phyloP scores from a whole-genome alignment of 129 eudicot species.

The Lactuca saligna region DNA sequence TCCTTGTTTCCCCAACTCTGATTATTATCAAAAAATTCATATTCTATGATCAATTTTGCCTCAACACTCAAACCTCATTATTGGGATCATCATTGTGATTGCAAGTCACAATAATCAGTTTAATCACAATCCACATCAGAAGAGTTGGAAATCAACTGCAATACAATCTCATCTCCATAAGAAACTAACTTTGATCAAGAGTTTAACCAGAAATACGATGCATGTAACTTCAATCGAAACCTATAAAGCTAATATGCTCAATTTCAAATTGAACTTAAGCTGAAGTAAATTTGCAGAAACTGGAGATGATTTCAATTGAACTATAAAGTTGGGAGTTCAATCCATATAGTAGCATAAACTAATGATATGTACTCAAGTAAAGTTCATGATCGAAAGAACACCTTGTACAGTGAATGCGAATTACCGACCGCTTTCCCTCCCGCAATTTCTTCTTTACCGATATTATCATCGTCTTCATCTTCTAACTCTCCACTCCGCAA shows the following conservation, averaged over 20 bases:
- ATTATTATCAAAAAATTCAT: not conserved
- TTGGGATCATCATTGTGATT: not conserved
- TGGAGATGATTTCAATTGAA: not conserved
- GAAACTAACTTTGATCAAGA: too few species aligned
- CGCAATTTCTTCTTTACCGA: slow-evolving; percentile 11
- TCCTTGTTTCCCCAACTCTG: not conserved
- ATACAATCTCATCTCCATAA: not conserved
- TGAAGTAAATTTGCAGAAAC: not conserved
- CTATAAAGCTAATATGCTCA: not conserved
- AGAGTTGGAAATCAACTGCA: not conserved
- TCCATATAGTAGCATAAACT: not conserved
- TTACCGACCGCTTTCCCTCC: slow-evolving; percentile 27
- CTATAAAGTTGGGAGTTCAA: not conserved
- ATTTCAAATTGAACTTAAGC: not conserved
- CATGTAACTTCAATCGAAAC: not conserved
- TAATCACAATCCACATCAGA: not conserved
- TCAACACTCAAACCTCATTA: not conserved
- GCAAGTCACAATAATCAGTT: not conserved
- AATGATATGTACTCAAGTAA: not conserved
- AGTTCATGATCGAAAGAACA: slow-evolving; percentile 5
- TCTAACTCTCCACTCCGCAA: slow-evolving; percentile 17
- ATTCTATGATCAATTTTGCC: not conserved
- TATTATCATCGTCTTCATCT: slow-evolving; percentile 28
- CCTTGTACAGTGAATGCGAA: slow-evolving; percentile 29
- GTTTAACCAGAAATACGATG: too few species aligned